phyloP scores from a whole-genome alignment of 352 stramenopile genomes.

The Globisporangium nodosum region DNA sequence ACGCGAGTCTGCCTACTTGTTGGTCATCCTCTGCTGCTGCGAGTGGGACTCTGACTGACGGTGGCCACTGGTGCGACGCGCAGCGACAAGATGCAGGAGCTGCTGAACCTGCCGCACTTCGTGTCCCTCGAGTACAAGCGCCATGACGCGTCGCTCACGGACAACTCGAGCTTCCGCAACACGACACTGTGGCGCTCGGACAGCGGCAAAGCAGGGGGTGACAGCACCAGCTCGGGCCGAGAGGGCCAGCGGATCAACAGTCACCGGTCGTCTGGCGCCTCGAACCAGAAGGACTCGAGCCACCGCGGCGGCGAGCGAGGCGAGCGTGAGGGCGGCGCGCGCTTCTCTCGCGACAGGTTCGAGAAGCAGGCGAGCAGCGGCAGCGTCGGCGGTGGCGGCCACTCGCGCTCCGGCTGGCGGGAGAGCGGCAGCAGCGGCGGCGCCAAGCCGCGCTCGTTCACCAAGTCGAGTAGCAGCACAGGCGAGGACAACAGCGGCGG shows the following conservation, averaged over 20 bases:
- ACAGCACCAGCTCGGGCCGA: conserved; percentile 39
- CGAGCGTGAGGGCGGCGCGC: conserved; percentile 21
- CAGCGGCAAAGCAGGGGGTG: conserved; percentile 30
- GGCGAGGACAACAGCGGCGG: conserved; percentile 20
- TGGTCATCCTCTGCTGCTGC: no score
- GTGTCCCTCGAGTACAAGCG: conserved; percentile 91
- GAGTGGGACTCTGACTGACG: no score
- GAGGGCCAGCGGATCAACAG: conserved; percentile 9
- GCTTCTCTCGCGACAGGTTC: conserved; percentile 48
- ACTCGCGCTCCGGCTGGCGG: conserved; percentile 49
- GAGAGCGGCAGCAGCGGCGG: conserved; percentile 33
- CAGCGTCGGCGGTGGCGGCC: background rate
- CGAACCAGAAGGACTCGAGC: conserved; percentile 15
- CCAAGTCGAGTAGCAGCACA: conserved; percentile 25
- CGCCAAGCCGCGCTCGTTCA: conserved; percentile 30
- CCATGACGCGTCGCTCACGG: conserved; percentile 81
- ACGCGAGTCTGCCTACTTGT: conserved; percentile 1
- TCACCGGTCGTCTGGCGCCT: conserved; percentile 11
- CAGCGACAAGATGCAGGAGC: conserved; percentile 85
- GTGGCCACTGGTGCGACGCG: background rate
- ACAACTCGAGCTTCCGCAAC: conserved; percentile 78
- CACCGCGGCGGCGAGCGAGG: conserved; percentile 12
- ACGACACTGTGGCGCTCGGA: conserved; percentile 71
- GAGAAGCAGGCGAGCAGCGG: conserved; percentile 16
- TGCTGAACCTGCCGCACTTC: conserved; percentile 90